Conservation (phyloP, 2,329 filamentous ascomycete genomes). For the Trichophyton equinum region DNA sequence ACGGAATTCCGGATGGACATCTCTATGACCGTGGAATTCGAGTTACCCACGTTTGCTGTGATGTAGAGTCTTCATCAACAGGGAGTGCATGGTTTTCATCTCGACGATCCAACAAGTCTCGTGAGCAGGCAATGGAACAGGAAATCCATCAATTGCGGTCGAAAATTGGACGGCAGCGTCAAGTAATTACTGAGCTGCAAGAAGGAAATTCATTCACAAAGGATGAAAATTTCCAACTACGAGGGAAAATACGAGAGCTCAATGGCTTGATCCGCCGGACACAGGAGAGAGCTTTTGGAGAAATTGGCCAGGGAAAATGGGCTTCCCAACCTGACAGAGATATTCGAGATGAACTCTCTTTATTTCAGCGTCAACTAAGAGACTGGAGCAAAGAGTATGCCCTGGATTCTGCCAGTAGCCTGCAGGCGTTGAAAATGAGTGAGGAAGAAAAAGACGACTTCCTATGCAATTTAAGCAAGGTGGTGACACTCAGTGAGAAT, state of each 20-base stretch:
- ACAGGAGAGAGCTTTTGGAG: constrained; percentile 7
- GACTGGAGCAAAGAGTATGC: constrained; percentile 8
- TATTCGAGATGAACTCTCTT: constrained; percentile 4
- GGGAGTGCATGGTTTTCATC: not conserved
- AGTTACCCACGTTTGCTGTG: not conserved
- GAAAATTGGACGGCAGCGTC: not conserved
- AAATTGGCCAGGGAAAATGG: constrained; percentile 7
- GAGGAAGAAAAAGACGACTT: not conserved
- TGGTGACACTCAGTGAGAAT: not conserved
- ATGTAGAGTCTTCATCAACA: not conserved
- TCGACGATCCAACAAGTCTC: not conserved
- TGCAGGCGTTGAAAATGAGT: constrained; percentile 1
- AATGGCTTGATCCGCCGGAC: constrained; percentile 5
- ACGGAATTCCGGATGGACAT: not conserved
- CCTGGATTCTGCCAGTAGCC: not conserved
- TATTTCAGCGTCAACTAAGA: constrained; percentile 5
- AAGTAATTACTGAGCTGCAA: not conserved
- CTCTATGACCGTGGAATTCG: not conserved
- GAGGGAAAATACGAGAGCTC: constrained; percentile 3
- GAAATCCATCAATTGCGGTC: constrained; percentile 2
- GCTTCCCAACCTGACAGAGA: constrained; percentile 4
- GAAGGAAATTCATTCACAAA: not conserved
- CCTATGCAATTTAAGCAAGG: not conserved
- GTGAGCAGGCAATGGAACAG: not conserved
- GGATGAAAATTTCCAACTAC: constrained; percentile 3